A percentile compares a stretch with the other conserved stretches of the same genome.
Evolutionary conservation across 176 grass and related monocot genomes (phyloP).

Genomic region (Elymus sibiricus): DNA sequence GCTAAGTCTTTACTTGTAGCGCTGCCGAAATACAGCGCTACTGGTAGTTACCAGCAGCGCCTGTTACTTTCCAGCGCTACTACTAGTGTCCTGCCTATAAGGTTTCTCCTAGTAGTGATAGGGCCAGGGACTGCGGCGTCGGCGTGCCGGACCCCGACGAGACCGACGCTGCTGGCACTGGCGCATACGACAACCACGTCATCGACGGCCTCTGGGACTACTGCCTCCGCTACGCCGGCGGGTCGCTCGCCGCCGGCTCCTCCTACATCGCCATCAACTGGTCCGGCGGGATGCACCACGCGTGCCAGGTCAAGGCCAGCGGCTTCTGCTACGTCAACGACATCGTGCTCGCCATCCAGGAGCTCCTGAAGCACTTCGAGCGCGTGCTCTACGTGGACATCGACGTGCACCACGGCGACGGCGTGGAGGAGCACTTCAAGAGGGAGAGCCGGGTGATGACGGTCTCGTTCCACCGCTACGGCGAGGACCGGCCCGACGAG

Average conservation of each 20-base stretch:
- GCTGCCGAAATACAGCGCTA: no score
- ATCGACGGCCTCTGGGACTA: conserved; percentile 51
- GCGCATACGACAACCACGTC: conserved; percentile 36
- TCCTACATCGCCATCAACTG: conserved; percentile 66
- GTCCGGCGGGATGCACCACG: conserved; percentile 65
- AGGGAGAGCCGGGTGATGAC: conserved; percentile 53
- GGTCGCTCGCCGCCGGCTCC: conserved; percentile 33
- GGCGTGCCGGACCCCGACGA: neutral
- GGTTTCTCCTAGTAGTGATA: no score
- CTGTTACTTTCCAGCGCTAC: no score
- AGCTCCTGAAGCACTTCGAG: conserved; percentile 35
- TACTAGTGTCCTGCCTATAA: no score
- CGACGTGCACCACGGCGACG: conserved; percentile 89
- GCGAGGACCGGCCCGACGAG: fast-evolving
- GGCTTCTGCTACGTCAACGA: conserved; percentile 78
- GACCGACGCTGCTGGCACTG: neutral
- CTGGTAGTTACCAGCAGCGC: no score
- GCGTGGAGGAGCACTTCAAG: conserved; percentile 57
- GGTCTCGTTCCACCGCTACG: conserved; percentile 58
- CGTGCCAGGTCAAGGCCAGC: conserved; percentile 32
- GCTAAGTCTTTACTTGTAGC: no score
- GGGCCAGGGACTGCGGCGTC: neutral
- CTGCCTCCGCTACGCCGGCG: conserved; percentile 52
- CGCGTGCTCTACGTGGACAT: conserved; percentile 88
- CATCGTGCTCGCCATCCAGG: conserved; percentile 63